Evolutionary conservation across 176 grass and related monocot species (phyloP).

Genomic region (Rhynchospora breviuscula): DNA sequence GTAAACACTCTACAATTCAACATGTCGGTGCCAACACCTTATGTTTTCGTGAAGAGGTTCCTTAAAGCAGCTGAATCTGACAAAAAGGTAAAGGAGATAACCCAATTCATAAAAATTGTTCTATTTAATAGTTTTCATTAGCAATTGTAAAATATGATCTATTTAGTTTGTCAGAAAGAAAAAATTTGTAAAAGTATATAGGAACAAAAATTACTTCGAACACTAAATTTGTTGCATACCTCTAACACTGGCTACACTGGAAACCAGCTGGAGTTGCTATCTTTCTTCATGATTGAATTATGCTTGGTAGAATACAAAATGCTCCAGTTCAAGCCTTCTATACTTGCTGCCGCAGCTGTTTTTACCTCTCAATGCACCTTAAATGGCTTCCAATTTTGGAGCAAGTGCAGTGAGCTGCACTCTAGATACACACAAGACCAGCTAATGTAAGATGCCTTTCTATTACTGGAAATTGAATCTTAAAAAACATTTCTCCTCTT

Average conservation of each 20-base stretch:
- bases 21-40: constrained; percentile 85
- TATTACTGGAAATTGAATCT: background rate
- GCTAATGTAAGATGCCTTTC: constrained; percentile 35
- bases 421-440: constrained; percentile 59
- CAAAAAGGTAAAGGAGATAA: constrained; percentile 49
- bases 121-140: background rate
- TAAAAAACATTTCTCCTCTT: too few species aligned
- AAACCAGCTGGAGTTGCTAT: constrained; percentile 59
- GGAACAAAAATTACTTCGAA: background rate
- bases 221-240: constrained; percentile 1
- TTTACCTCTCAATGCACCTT: constrained; percentile 74
- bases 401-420: constrained; percentile 63
- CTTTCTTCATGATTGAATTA: constrained; percentile 80
- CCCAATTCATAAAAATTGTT: background rate
- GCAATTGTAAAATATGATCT: background rate
- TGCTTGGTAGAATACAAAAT: constrained; percentile 65
- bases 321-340: constrained; percentile 66
- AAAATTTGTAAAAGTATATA: background rate
- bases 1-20: constrained; percentile 64
- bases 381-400: constrained; percentile 62
- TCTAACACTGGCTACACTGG: background rate
- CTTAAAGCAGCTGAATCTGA: constrained; percentile 72
- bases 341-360: constrained; percentile 67
- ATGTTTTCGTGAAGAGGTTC: constrained; percentile 81
- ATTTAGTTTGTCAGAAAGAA: constrained; percentile 11